Evolutionary conservation across 345 rosid species (phyloP).

Genomic region (Melastoma malabathricum): DNA sequence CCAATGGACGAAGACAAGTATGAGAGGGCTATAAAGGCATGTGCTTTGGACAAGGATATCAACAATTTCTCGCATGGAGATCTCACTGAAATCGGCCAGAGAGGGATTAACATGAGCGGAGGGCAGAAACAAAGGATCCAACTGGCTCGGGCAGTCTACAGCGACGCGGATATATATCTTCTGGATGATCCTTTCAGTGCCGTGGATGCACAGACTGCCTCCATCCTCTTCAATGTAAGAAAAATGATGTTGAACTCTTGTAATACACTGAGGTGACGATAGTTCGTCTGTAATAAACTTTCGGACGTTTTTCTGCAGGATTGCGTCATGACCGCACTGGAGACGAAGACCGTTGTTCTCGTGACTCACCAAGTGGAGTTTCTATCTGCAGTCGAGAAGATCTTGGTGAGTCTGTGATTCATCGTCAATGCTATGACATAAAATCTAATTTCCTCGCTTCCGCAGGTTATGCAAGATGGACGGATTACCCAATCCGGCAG

Average conservation of each 20-base stretch:
- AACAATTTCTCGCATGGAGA: constrained; percentile 54
- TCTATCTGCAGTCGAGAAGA: constrained; percentile 48
- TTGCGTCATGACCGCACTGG: constrained; percentile 46
- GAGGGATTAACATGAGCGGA: constrained; percentile 87
- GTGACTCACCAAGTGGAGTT: constrained; percentile 87
- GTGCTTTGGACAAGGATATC: constrained; percentile 66
- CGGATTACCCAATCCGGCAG: constrained; percentile 41
- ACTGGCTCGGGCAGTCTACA: constrained; percentile 68
- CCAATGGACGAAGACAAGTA: constrained; percentile 46
- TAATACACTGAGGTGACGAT: too few species aligned
- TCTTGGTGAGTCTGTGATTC: constrained; percentile 23
- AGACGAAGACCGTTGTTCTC: constrained; percentile 48
- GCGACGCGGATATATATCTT: constrained; percentile 60
- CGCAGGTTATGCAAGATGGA: constrained; percentile 55
- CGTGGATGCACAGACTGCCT: constrained; percentile 76
- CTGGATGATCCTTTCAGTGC: constrained; percentile 84
- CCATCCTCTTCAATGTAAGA: constrained; percentile 51
- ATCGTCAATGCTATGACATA: too few species aligned
- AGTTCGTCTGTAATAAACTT: too few species aligned
- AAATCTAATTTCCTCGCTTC: too few species aligned
- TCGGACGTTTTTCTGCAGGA: too few species aligned
- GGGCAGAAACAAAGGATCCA: constrained; percentile 86
- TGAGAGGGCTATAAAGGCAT: constrained; percentile 36
- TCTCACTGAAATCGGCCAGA: constrained; percentile 70
- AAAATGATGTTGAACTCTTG: too few species aligned